Conservation (phyloP, 75 land plant species). For the Cupressus sempervirens region DNA sequence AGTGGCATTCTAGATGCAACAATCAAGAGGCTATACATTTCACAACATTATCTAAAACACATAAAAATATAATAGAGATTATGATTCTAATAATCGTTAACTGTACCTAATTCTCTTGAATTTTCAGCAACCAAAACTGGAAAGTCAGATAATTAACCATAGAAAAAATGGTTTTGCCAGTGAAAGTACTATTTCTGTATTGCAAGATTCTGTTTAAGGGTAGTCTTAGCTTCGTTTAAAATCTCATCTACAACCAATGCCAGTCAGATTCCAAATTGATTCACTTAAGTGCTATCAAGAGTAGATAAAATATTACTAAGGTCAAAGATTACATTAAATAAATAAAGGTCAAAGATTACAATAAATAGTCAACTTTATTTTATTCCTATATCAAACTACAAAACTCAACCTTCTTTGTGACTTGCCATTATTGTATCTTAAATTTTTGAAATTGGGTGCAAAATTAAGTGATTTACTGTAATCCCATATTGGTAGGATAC, state of each 20-base stretch:
- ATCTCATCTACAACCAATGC: neutral
- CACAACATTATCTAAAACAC: slow-evolving; percentile 63
- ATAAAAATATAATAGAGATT: slow-evolving; percentile 12
- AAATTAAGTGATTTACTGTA: too few relatives aligned
- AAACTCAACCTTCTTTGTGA: too few relatives aligned
- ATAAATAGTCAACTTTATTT: too few relatives aligned
- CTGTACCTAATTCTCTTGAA: neutral
- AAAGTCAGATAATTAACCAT: neutral
- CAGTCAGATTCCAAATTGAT: too few relatives aligned
- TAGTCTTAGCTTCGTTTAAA: neutral
- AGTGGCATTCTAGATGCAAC: slow-evolving; percentile 24
- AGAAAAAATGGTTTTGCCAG: slow-evolving; percentile 1
- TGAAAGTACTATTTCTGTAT: neutral
- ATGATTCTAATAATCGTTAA: neutral
- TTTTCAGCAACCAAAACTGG: neutral
- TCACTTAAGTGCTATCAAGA: too few relatives aligned
- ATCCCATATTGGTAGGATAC: too few relatives aligned
- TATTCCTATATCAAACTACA: too few relatives aligned
- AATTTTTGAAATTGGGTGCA: too few relatives aligned
- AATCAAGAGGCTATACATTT: slow-evolving; percentile 61
- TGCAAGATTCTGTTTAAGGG: neutral
- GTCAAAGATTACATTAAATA: too few relatives aligned
- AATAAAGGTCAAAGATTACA: too few relatives aligned
- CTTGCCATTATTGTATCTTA: too few relatives aligned
- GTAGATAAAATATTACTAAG: too few relatives aligned